phyloP scores from a whole-genome alignment of 441 rosid species.

The Erodium texanum region DNA sequence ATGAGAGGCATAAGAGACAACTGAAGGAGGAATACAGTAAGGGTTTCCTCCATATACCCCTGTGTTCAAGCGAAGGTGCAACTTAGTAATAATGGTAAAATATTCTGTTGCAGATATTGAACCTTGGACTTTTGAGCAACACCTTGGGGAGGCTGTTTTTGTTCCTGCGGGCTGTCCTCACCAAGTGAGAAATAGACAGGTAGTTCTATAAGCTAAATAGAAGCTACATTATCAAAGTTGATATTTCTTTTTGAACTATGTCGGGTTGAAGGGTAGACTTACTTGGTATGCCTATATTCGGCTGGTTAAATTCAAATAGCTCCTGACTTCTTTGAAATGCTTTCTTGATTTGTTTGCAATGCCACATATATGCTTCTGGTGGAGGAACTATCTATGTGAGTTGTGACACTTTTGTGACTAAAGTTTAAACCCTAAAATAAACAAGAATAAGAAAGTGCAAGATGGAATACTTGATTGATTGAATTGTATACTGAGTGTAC shows the following conservation, averaged over 20 bases:
- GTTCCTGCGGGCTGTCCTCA: conserved; percentile 97
- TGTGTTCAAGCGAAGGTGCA: background rate
- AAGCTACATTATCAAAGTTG: background rate
- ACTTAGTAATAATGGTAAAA: background rate
- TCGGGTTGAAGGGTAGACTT: background rate
- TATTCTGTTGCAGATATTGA: conserved; percentile 44
- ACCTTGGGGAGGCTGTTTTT: conserved; percentile 81
- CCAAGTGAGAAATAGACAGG: conserved; percentile 92
- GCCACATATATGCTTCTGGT: background rate
- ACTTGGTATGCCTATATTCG: background rate
- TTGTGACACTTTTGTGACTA: background rate
- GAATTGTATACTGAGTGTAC: too few relatives aligned
- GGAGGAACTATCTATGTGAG: background rate
- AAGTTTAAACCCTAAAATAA: background rate
- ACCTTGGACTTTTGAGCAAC: conserved; percentile 93
- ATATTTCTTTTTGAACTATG: background rate
- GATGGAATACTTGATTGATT: too few relatives aligned
- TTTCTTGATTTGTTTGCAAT: background rate
- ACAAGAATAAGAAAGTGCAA: background rate
- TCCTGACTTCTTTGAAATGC: background rate
- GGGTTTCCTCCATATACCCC: conserved; percentile 12
- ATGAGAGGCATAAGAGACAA: conserved; percentile 56
- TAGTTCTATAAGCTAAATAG: conserved; percentile 16
- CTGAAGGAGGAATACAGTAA: conserved; percentile 73
- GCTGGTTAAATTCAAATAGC: background rate